Base-by-base conservation (phyloP, 2,329 filamentous ascomycete genomes). In the Fusarium algeriense region DNA sequence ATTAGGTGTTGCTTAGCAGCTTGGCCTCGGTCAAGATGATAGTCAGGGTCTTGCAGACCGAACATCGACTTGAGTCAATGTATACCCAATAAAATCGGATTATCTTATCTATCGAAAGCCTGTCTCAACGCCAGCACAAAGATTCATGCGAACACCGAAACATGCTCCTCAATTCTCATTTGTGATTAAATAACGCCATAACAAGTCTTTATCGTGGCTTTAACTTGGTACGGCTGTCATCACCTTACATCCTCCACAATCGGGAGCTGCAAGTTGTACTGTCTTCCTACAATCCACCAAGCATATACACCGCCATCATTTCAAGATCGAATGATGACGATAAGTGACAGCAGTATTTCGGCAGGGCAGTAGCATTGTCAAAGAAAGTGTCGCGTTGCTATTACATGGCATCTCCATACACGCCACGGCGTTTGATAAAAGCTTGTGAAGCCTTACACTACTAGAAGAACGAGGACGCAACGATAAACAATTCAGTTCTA, bases 71-170 rank as follows among this genome's bases (percentile, higher is more conserved):
- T 54, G 20, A 40, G 30, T 26, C 32, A 12, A 45, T 20, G 12
- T 32, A 40, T 35, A 20, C 44, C 74, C 74, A 76, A 76, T 76
- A 53, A 53, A 26, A 49, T 50, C 38, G 28, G 40, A 48, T 35
- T 38, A 41, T 69, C 76, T 76, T 76, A 76, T 76, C 74, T 75
- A 30, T 60, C 44, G 35, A 45, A 38, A 38, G 26, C 34, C 34
- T 35, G 11, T 38, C 57, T 41, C 43, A 44, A 48, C 44, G 32
- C 45, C 15, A 45, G 23, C 34, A 12, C 17, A 37, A 20, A 63
- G 54, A 44, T 52, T 30, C 54, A 63, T 62, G 54, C 46, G 60
- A 60, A 70, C 37, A 55, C 46, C 57, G 53, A 46, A 66, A 45
- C 35, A 30, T 45, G 41, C 45, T 20, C 28, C 32, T 40, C 41